Percentiles rank a stretch among this genome's conserved stretches.
phyloP scores from a whole-genome alignment of 495 filamentous ascomycete species.

The Aspergillus nanangensis region DNA sequence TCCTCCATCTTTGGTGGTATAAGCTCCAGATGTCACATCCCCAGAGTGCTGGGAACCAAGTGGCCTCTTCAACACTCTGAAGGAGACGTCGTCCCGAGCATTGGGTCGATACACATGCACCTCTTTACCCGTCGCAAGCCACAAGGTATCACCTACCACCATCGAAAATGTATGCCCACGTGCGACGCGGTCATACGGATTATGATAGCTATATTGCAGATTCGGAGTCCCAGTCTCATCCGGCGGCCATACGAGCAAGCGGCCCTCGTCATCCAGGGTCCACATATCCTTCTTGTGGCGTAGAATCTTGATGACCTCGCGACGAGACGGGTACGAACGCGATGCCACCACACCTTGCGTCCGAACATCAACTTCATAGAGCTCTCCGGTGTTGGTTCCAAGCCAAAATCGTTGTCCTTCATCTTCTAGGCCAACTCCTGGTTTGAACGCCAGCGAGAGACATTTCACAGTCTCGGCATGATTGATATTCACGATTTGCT shows the following conservation, averaged over 20 bases:
- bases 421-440: conserved; percentile 63
- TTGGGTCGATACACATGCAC: conserved; percentile 77
- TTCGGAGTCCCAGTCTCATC: conserved; percentile 71
- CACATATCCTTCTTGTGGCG: conserved; percentile 87
- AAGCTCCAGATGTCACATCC: conserved; percentile 82
- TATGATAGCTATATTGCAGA: conserved; percentile 56
- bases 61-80: conserved; percentile 67
- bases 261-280: conserved; percentile 89
- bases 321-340: conserved; percentile 69
- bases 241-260: conserved; percentile 80
- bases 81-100: conserved; percentile 59
- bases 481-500: conserved; percentile 70
- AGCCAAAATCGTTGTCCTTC: conserved; percentile 88
- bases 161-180: conserved; percentile 87
- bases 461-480: conserved; percentile 77
- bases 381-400: conserved; percentile 78
- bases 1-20: conserved; percentile 68
- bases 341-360: conserved; percentile 61
- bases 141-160: conserved; percentile 71
- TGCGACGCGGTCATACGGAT: conserved; percentile 65
- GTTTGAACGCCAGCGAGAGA: conserved; percentile 80
- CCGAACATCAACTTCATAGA: conserved; percentile 80
- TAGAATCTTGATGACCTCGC: conserved; percentile 82
- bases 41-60: conserved; percentile 64
- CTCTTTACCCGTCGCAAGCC: conserved; percentile 86